phyloP scores from a whole-genome alignment of 2,329 filamentous ascomycete genomes.

The Capronia americana region DNA sequence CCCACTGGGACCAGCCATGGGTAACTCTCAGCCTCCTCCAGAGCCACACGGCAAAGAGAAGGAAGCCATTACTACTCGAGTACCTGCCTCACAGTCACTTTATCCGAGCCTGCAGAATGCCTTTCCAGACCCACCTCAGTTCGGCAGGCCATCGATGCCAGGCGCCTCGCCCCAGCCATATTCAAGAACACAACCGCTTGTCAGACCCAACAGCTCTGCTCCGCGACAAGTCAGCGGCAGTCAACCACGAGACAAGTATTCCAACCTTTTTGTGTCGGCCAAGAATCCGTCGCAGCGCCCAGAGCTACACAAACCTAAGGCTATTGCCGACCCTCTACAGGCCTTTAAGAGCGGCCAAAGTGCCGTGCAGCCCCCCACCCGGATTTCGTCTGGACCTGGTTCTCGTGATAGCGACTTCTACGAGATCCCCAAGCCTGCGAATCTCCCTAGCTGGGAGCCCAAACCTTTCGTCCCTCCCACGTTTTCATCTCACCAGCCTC shows the following conservation, averaged over 20 bases:
- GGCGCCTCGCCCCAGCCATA: conserved; percentile 52
- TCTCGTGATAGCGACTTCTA: conserved; percentile 46
- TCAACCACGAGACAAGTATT: conserved; percentile 34
- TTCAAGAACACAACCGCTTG: conserved; percentile 54
- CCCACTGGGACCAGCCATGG: conserved; percentile 46
- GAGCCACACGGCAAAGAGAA: conserved; percentile 40
- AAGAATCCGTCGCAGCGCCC: conserved; percentile 34
- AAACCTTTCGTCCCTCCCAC: conserved; percentile 59
- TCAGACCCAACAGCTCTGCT: conserved; percentile 45
- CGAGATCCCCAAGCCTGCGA: conserved; percentile 57
- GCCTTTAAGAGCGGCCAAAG: conserved; percentile 37
- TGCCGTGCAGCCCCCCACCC: conserved; percentile 37
- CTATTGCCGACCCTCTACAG: conserved; percentile 32
- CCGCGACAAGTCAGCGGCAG: conserved; percentile 30
- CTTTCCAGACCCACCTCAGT: conserved; percentile 53
- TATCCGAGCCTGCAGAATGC: conserved; percentile 27
- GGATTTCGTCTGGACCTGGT: conserved; percentile 27
- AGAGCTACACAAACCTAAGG: conserved; percentile 35
- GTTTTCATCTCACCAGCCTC: conserved; percentile 56
- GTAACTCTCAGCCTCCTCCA: conserved; percentile 44
- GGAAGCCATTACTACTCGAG: conserved; percentile 1
- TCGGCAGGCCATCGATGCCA: conserved; percentile 65
- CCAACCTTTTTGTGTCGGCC: conserved; percentile 37
- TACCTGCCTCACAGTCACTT: conserved; percentile 15
- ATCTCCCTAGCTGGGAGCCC: conserved; percentile 54